phyloP scores from a whole-genome alignment of 129 eudicot species.

The Flaveria sonorensis region DNA sequence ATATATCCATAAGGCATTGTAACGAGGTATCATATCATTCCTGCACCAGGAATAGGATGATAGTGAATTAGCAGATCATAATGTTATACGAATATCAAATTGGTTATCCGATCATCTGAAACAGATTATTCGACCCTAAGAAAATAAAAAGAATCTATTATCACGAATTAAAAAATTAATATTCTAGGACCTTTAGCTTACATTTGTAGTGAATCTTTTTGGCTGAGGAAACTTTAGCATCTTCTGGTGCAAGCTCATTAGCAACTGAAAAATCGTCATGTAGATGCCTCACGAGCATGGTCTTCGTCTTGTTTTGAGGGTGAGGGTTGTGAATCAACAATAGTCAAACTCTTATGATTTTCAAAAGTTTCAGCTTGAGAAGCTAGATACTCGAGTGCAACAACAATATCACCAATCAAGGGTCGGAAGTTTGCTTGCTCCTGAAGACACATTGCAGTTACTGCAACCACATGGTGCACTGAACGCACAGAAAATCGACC shows the following conservation, averaged over 20 bases:
- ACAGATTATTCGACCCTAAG: no score
- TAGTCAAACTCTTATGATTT: conserved; percentile 29
- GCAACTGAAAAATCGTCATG: conserved; percentile 19
- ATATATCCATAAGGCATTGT: background rate
- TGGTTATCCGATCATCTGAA: background rate
- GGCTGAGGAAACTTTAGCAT: background rate
- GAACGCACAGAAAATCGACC: conserved; percentile 56
- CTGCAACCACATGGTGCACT: conserved; percentile 67
- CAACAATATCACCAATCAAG: conserved; percentile 66
- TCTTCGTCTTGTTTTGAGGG: conserved; percentile 25
- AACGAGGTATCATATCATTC: conserved; percentile 9
- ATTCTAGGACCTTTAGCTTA: conserved; percentile 14
- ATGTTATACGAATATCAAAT: background rate
- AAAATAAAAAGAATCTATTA: background rate
- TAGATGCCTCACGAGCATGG: conserved; percentile 16
- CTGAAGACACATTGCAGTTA: conserved; percentile 83
- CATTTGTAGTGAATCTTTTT: background rate
- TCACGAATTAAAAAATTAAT: background rate
- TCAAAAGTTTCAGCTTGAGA: conserved; percentile 56
- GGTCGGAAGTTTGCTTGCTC: conserved; percentile 80
- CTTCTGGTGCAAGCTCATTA: background rate
- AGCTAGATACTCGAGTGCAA: conserved; percentile 74
- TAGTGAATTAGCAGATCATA: conserved; percentile 1
- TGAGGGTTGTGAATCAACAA: conserved; percentile 26
- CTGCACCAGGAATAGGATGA: background rate